Evolutionary conservation across 371 early-diverging fungal species (phyloP).

Genomic region (Mycotypha africana): DNA sequence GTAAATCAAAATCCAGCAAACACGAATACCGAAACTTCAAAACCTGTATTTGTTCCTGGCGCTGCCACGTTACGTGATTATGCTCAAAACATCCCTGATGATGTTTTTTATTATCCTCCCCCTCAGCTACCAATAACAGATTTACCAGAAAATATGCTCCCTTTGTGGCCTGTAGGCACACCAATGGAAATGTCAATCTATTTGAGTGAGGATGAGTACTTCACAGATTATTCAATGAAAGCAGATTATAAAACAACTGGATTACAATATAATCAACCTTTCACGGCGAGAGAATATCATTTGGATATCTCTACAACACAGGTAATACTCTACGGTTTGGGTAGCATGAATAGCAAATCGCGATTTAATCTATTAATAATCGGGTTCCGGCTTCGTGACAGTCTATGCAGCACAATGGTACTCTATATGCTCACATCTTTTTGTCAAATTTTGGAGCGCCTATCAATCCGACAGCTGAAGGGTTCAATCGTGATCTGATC

Average conservation of each 20-base stretch:
- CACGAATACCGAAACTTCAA: background rate
- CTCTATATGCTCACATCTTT: constrained; percentile 80
- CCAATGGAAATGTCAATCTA: constrained; percentile 51
- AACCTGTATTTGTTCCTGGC: constrained; percentile 2
- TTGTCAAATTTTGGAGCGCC: constrained; percentile 46
- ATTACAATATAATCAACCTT: constrained; percentile 55
- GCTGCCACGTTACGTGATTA: constrained; percentile 19
- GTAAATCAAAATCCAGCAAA: background rate
- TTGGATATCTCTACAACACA: constrained; percentile 39
- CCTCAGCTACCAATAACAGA: constrained; percentile 20
- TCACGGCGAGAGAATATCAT: constrained; percentile 39
- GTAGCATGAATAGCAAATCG: too few species aligned
- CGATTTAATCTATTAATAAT: too few species aligned
- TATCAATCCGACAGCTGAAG: constrained; percentile 44
- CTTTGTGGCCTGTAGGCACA: constrained; percentile 31
- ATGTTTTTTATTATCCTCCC: constrained; percentile 34
- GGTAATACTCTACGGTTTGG: constrained; percentile 17
- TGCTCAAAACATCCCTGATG: constrained; percentile 23
- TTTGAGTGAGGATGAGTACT: constrained; percentile 48
- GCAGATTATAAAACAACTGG: constrained; percentile 55
- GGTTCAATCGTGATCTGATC: constrained; percentile 34
- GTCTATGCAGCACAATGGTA: constrained; percentile 75
- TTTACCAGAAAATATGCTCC: constrained; percentile 27
- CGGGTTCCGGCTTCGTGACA: too few species aligned
- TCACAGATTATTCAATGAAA: constrained; percentile 37